Evolutionary conservation across 2,329 filamentous ascomycete species (phyloP).

Genomic region (Trichophyton benhamiae): DNA sequence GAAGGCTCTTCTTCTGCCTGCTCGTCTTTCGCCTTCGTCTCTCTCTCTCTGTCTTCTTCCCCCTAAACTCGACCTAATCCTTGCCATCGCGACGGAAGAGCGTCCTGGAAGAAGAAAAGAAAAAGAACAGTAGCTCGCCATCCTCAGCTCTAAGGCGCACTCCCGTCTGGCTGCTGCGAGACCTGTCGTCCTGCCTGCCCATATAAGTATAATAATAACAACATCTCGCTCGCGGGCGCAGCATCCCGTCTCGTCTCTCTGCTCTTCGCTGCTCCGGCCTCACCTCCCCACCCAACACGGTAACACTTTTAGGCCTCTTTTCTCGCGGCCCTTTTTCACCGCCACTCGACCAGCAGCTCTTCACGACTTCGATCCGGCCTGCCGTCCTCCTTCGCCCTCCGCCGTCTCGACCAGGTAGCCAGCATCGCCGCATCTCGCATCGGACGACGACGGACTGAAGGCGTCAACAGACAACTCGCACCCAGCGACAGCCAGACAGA

Average conservation of each 20-base stretch:
- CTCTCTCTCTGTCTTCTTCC: background rate
- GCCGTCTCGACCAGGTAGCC: background rate
- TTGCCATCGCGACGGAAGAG: background rate
- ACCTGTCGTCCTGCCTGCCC: background rate
- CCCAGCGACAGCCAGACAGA: background rate
- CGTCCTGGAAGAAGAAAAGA: no score
- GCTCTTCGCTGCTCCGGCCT: background rate
- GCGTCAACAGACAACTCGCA: background rate
- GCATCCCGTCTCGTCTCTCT: background rate
- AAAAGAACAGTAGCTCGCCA: background rate
- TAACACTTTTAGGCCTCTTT: background rate
- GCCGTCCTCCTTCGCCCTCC: background rate
- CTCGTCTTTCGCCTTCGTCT: background rate
- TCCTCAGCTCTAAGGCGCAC: background rate
- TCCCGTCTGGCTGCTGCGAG: background rate
- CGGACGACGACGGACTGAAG: background rate
- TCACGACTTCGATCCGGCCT: background rate
- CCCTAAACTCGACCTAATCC: background rate
- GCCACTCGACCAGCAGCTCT: background rate
- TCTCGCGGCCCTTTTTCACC: background rate
- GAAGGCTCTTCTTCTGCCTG: background rate
- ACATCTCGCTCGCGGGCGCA: background rate
- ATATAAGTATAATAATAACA: background rate
- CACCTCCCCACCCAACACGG: conserved; percentile 1
- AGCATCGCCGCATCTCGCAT: background rate